phyloP scores from a whole-genome alignment of 169 alveolate species.

The Hepatocystis sp. region DNA sequence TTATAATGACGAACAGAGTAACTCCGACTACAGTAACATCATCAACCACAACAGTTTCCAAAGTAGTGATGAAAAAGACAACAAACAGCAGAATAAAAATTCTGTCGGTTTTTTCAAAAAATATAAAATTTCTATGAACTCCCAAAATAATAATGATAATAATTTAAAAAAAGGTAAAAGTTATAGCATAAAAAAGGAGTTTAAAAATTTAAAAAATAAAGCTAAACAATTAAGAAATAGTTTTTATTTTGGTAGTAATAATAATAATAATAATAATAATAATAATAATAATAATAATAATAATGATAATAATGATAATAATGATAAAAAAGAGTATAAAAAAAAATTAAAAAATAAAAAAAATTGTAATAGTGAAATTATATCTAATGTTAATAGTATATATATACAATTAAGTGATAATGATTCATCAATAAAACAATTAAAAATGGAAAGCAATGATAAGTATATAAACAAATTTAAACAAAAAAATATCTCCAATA shows the following conservation, averaged over 20 bases:
- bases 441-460: constrained; percentile 13
- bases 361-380: constrained; percentile 14
- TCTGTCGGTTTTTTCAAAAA: too few species aligned
- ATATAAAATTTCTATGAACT: too few species aligned
- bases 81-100: not conserved
- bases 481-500: too few species aligned
- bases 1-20: too few species aligned
- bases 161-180: constrained; percentile 20
- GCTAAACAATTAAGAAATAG: constrained; percentile 20
- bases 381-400: not conserved
- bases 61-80: too few species aligned
- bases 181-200: constrained; percentile 24
- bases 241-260: constrained; percentile 15
- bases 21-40: too few species aligned
- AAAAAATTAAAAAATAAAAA: not conserved
- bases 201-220: constrained; percentile 22
- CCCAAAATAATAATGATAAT: not conserved
- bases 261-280: constrained; percentile 5
- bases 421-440: constrained; percentile 2
- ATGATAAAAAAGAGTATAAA: not conserved
- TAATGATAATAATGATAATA: not conserved
- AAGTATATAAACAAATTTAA: too few species aligned
- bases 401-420: not conserved
- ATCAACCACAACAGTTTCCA: too few species aligned
- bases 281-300: not conserved